Base-by-base conservation (phyloP, 2,329 filamentous ascomycete species). In the Fusarium odoratissimum region DNA sequence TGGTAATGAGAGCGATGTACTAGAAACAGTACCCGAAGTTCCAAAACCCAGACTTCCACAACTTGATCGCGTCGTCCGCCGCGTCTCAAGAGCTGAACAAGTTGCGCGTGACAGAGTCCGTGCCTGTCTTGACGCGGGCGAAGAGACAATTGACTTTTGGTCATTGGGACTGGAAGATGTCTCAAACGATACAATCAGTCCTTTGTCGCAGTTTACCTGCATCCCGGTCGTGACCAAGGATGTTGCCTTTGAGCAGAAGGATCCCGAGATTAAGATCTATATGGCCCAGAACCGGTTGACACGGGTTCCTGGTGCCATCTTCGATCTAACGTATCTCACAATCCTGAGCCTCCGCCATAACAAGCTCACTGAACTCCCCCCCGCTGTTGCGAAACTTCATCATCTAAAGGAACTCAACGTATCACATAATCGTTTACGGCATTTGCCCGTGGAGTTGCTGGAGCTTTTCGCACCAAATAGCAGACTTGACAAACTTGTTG, bases 311-410 rank as follows among this genome's bases (percentile, higher is more conserved):
- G 83, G 84, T 5, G 87, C 88, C 52, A 80, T 94, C 5, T 92
- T 92, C 75, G 85, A 88, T 51, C 81, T 94, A 5, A 82, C 89
- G 28, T 83, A 89, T 73, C 82, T 94, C 35, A 91, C 88, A 0
- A 87, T 91, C 21, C 85, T 94, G 17, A 93, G 88, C 73, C 83
- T 94, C 21, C 89, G 92, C 40, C 88, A 86, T 67, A 93, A 93
- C 75, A 79, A 85, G 30, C 84, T 94, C 19, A 82, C 81, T 0
- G 87, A 91, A 75, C 81, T 94, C 5, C 90, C 92, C 2, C 83
- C 89, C 0, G 84, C 85, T 7, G 89, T 94, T 54, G 84, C 83
- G 28, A 87, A 87, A 37, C 83, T 94, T 11, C 78, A 78, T 8
- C 90, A 89, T 64, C 84, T 94, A 8, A 82, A 83, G 56, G 86